A percentile compares a stretch with the other conserved stretches of the same genome.
These are phyloP conservation scores for Medicago truncatula DNA, from an alignment of 306 rosid genomes.

Conservation along the genomic window MtrunA17r5.0-ANR NC_053044.1:24795501-24796000, in stretches of 20 bases:
- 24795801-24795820: conserved; percentile 2
- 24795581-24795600: too few species aligned
- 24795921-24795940: too few species aligned
- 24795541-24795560: not conserved
- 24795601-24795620: not conserved
- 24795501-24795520: too few species aligned
- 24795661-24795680: not conserved
- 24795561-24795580: not conserved
- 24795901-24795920: too few species aligned
- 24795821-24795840: too few species aligned
- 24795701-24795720: not conserved
- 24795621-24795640: not conserved
- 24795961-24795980: too few species aligned
- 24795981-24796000: too few species aligned
- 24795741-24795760: not conserved
- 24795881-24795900: too few species aligned
- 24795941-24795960: too few species aligned
- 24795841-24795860: too few species aligned
- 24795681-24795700: not conserved
- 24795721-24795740: not conserved
- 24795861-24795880: too few species aligned
- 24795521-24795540: too few species aligned
- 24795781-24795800: not conserved
- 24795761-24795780: not conserved
- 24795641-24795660: not conserved